phyloP scores from a whole-genome alignment of 768 basidiomycete species.

The Lepiota venenata region DNA sequence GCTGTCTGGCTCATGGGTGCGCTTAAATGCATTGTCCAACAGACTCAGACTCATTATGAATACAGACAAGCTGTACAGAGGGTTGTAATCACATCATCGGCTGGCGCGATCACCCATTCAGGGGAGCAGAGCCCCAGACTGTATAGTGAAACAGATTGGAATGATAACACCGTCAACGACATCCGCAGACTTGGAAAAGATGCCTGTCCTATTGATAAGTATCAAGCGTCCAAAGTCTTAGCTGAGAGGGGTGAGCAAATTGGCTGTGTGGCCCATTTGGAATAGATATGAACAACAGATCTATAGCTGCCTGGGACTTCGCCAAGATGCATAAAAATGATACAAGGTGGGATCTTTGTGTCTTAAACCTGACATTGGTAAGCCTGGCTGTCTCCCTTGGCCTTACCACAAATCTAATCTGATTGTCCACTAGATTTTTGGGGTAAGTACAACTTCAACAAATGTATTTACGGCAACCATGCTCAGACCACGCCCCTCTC shows the following conservation, averaged over 20 bases:
- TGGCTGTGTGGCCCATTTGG: no score
- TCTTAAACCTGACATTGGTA: slow-evolving; percentile 52
- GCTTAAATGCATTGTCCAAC: background rate
- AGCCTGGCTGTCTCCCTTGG: slow-evolving; percentile 9
- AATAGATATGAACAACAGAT: no score
- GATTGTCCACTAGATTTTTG: no score
- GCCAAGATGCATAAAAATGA: slow-evolving; percentile 35
- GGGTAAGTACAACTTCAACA: no score
- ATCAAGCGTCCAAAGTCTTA: slow-evolving; percentile 59
- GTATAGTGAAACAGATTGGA: slow-evolving; percentile 59
- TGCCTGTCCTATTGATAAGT: slow-evolving; percentile 44
- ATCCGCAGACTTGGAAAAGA: slow-evolving; percentile 46
- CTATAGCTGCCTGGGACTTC: slow-evolving; percentile 38
- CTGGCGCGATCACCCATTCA: slow-evolving; percentile 52
- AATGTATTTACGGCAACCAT: no score
- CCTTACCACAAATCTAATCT: no score
- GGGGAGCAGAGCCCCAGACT: slow-evolving; percentile 18
- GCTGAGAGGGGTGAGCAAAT: slow-evolving; percentile 48
- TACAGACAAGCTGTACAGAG: slow-evolving; percentile 46
- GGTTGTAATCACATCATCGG: slow-evolving; percentile 60
- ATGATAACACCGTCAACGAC: slow-evolving; percentile 38
- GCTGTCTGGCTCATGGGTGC: slow-evolving; percentile 50
- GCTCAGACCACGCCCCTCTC: background rate
- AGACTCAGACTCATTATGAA: background rate
- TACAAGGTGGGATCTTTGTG: slow-evolving; percentile 46